Conservation (phyloP, 1,284 basidiomycete genomes). For the Phellinidium pouzarii region DNA sequence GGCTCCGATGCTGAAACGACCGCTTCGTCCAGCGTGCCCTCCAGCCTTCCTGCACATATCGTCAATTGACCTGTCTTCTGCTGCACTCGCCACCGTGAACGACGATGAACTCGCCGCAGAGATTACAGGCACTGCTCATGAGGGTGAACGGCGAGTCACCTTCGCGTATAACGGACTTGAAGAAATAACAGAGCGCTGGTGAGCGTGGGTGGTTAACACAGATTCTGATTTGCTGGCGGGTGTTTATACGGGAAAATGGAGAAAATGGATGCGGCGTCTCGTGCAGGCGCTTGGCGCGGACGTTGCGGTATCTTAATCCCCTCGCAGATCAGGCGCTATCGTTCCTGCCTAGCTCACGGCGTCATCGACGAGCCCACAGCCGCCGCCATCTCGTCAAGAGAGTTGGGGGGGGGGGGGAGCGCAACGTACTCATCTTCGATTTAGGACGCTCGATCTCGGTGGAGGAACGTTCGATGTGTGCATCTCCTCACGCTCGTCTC, state of each 20-base stretch:
- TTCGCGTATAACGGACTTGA: slow-evolving; percentile 41
- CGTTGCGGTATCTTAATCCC: slow-evolving; percentile 39
- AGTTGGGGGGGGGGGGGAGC: no score
- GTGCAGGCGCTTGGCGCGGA: slow-evolving; percentile 40
- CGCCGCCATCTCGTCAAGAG: no score
- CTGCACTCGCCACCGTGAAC: slow-evolving; percentile 52
- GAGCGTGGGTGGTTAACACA: slow-evolving; percentile 29
- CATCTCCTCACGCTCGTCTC: no score
- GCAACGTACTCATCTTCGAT: no score
- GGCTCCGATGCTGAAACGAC: slow-evolving; percentile 25
- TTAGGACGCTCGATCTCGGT: no score
- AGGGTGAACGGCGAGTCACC: slow-evolving; percentile 45
- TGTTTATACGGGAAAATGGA: slow-evolving; percentile 15
- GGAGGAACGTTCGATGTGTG: no score
- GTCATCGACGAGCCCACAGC: no score
- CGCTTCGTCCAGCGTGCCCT: slow-evolving; percentile 24
- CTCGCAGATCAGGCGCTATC: no score
- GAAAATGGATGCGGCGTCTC: slow-evolving; percentile 40
- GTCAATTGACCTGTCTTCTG: slow-evolving; percentile 54
- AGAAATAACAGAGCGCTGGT: slow-evolving; percentile 34
- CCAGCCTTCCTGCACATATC: slow-evolving; percentile 23
- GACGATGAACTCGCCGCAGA: slow-evolving; percentile 47
- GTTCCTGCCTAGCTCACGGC: no score
- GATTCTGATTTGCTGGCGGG: slow-evolving; percentile 19
- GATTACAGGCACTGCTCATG: slow-evolving; percentile 43